Base-by-base conservation (phyloP, 306 rosid species). In the Nissolia schottii region DNA sequence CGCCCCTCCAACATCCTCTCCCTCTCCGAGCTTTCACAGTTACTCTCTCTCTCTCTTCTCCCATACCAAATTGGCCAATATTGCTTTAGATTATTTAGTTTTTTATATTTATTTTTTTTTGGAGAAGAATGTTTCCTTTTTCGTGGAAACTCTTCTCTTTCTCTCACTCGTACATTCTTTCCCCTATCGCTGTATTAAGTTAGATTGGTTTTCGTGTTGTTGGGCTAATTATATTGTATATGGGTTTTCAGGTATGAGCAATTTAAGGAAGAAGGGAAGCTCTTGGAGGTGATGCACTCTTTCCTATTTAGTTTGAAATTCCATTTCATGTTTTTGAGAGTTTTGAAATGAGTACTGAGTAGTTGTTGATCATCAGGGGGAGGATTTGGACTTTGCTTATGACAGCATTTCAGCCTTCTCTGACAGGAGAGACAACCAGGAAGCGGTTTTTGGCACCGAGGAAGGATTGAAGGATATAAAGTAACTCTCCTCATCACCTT, bases 341-440 rank as follows among this genome's bases (percentile, higher is more conserved):
- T 46, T 2, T 55, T 50, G 65, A 27, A 53, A 37, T 23, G 7
- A 13, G 73, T 20, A 63, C 57, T 74, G 8, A 64, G 19, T 23
- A 19, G 13, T 55, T 35, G 6, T 63, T 73, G 32, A 15, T 57
- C 45, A 16, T 48, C 79, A 92, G 89, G 99, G 99, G 2, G 95
- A 84, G 24, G 99, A 94, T 77, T 84, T 94, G 95, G 93, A 94
- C 76, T 94, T 83, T 2, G 99, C 99, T 38, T 94, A 75, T 48
- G 95, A 86, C 18, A 91, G 97, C 78, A 94, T 89, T 77, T 94
- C 95, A 0, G 99, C 99, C 4, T 94, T 91, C 80, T 89, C 96
- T 49, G 89, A 94, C 37, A 78, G 87, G 63, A 82, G 93, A 14
- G 97, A 89, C 67, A 82, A 91, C 75, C 99, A 89, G 70, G 97